Base-by-base conservation (phyloP, 805 yeast genomes). In the Nadsonia fulvescens region DNA sequence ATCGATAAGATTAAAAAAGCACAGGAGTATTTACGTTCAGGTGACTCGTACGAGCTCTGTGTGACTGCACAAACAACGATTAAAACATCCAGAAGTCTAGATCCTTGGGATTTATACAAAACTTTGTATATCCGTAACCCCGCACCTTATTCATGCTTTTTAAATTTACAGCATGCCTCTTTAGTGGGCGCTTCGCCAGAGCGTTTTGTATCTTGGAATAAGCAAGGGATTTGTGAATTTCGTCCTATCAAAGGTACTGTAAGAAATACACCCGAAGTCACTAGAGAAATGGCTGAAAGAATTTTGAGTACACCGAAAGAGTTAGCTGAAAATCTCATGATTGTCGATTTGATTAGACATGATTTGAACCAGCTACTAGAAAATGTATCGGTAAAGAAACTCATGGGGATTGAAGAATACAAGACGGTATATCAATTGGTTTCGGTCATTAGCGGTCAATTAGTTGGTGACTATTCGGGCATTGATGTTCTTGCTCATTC, bases 191-290 rank as follows among this genome's bases (percentile, higher is more conserved):
- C 94, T 0, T 86, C 96, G 0, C 99, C 99, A 0, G 99, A 89
- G 47, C 57, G 98, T 35, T 91, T 89, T 42, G 44, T 91, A 27
- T 63, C 72, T 3, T 91, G 96, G 94, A 60, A 61, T 29, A 46
- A 57, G 12, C 31, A 33, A 1, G 42, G 47, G 1, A 37, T 35
- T 12, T 75, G 89, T 31, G 92, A 89, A 48, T 59, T 89, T 43
- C 59, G 96, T 29, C 99, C 99, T 2, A 89, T 89, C 30, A 89
- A 89, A 46, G 99, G 99, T 4, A 89, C 99, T 0, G 93, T 89
- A 2, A 67, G 60, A 37, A 81, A 79, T 38, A 51, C 65, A 0
- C 52, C 59, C 0, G 62, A 51, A 0, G 58, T 75, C 53, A 58
- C 65, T 5, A 39, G 56, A 6, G 72, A 57, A 17, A 52, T 53